Base-by-base conservation (phyloP, 768 basidiomycete species). In the Serendipita vermifera region DNA sequence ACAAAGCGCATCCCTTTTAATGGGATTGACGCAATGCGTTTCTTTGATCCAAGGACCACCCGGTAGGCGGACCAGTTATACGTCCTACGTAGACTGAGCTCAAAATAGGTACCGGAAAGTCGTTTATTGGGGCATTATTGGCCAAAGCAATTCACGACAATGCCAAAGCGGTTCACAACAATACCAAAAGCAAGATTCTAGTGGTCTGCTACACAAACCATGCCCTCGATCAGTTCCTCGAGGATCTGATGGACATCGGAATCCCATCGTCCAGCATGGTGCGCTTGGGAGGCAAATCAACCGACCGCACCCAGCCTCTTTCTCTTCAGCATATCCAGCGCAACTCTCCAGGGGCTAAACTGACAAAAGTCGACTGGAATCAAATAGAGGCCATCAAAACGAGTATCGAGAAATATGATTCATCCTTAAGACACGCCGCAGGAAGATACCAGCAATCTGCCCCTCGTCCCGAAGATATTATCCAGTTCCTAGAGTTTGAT, bases 171-270 rank as follows among this genome's bases (percentile, higher is more conserved):
- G n/a, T n/a, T n/a, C n/a, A n/a, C n/a, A 72, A 77, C 13, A 65
- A 66, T 55, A 75, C 76, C 0, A 15, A 61, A 0, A 69, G 72
- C 53, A 78, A 64, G 0, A 83, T 86, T 22, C 74, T 85, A 3
- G 81, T 85, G 1, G 79, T 83, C 15, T 84, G 82, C 60, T 85
- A 78, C 59, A 86, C 83, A 1, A 86, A 86, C 57, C 84, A 86
- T 40, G 83, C 84, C 0, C 73, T 86, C 0, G 83, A 85, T 59
- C 78, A 83, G 53, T 81, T 86, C 56, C 71, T 86, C 3, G 76
- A 78, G 22, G 77, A 80, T 55, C 73, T 86, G 2, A 63, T 85
- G 2, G 71, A 73, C 17, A 79, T 80, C 29, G 82, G 80, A 0
- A 82, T 86, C 2, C 73, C 77, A 1, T 38, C 59, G 0, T 7